These are phyloP conservation scores for Exophiala alcalophila DNA, from an alignment of 2,329 filamentous ascomycete species.

Conservation along the genomic window DNA sequence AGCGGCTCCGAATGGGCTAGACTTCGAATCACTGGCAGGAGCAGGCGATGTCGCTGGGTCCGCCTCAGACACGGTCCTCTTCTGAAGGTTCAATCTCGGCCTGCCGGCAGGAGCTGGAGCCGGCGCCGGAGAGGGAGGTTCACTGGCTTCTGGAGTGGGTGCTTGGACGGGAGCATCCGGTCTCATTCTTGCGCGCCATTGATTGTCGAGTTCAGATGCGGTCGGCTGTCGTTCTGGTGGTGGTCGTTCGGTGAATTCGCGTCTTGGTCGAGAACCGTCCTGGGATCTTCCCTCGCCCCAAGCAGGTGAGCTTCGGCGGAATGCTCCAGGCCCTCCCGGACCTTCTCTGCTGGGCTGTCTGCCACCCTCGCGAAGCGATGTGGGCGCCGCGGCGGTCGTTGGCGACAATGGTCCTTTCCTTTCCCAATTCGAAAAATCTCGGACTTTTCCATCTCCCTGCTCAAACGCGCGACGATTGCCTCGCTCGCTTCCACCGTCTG, in stretches of 20 bases:
- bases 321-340: slow-evolving; percentile 43
- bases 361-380: slow-evolving; percentile 53
- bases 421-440: slow-evolving; percentile 89
- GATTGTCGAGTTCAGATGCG: slow-evolving; percentile 86
- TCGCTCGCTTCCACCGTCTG: slow-evolving; percentile 61
- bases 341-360: slow-evolving; percentile 60
- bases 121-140: slow-evolving; percentile 71
- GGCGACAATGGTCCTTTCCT: slow-evolving; percentile 88
- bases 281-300: slow-evolving; percentile 69
- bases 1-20: slow-evolving; percentile 90
- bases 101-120: slow-evolving; percentile 59
- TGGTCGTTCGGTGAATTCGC: slow-evolving; percentile 70
- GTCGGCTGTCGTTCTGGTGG: slow-evolving; percentile 69
- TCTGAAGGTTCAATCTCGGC: slow-evolving; percentile 81
- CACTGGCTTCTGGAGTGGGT: slow-evolving; percentile 66
- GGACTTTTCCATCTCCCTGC: slow-evolving; percentile 67
- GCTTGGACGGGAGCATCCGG: slow-evolving; percentile 68
- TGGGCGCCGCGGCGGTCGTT: slow-evolving; percentile 46
- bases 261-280: slow-evolving; percentile 74
- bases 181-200: slow-evolving; percentile 89
- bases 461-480: slow-evolving; percentile 66
- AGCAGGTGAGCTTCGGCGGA: slow-evolving; percentile 67
- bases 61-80: slow-evolving; percentile 84
- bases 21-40: slow-evolving; percentile 66
- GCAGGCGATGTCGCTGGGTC: slow-evolving; percentile 48